phyloP scores from a whole-genome alignment of 1,284 basidiomycete species.

The Stereum hirsutum region DNA sequence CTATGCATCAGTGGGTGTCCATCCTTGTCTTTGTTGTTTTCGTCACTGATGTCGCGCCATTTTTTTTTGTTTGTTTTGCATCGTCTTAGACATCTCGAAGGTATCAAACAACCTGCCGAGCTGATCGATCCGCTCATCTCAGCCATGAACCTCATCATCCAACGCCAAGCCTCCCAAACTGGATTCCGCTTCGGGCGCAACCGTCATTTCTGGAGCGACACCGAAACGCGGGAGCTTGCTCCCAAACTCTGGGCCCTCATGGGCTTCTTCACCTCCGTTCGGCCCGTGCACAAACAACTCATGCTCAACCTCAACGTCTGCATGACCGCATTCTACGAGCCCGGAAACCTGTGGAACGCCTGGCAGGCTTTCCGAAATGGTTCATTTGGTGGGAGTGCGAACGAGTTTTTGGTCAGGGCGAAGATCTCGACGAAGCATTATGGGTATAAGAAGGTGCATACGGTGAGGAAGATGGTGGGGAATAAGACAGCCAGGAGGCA shows the following conservation, averaged over 20 bases:
- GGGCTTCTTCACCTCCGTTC: constrained; percentile 61
- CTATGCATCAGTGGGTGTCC: constrained; percentile 40
- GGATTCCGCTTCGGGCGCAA: constrained; percentile 54
- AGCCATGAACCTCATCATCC: constrained; percentile 58
- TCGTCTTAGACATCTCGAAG: constrained; percentile 41
- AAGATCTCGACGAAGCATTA: constrained; percentile 50
- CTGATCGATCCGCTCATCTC: constrained; percentile 47
- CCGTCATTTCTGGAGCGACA: constrained; percentile 48
- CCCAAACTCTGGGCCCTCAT: constrained; percentile 47
- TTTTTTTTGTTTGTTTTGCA: background rate
- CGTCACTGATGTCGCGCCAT: background rate
- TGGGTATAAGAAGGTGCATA: constrained; percentile 40
- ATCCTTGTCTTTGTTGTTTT: background rate
- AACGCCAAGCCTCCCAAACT: constrained; percentile 41
- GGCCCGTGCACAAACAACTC: constrained; percentile 53
- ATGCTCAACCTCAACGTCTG: constrained; percentile 71
- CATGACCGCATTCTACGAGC: constrained; percentile 62
- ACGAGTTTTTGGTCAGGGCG: constrained; percentile 38
- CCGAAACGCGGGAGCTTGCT: constrained; percentile 23
- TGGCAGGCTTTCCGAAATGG: constrained; percentile 35
- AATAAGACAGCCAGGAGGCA: constrained; percentile 30
- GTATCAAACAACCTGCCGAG: constrained; percentile 29
- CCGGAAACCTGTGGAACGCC: constrained; percentile 50
- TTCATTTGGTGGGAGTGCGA: constrained; percentile 38
- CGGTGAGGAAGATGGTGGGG: constrained; percentile 35